These are phyloP conservation scores for Ailanthus altissimus DNA, from an alignment of 345 rosid genomes.

Conservation along the genomic window DNA sequence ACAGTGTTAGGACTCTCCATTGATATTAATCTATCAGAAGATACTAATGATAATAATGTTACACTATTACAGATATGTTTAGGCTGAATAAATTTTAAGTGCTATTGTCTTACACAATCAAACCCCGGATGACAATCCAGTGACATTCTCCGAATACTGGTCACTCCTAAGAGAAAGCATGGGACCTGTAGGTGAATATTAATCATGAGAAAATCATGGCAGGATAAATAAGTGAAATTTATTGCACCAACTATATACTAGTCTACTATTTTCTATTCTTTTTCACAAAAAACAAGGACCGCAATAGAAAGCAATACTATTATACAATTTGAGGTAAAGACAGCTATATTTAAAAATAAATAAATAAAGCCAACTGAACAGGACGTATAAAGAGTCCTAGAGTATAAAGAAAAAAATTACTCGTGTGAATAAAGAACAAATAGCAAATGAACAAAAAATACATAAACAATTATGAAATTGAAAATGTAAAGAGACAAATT, in stretches of 20 bases:
- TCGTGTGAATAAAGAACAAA: not conserved
- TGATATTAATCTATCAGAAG: not conserved
- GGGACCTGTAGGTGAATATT: slow-evolving; percentile 55
- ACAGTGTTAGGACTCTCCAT: slow-evolving; percentile 4
- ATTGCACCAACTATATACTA: not conserved
- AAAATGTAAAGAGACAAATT: not conserved
- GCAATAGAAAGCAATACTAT: not conserved
- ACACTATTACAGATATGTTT: not conserved
- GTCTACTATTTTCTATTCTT: not conserved
- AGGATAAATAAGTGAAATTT: slow-evolving; percentile 20
- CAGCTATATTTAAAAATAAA: not conserved
- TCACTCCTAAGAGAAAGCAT: slow-evolving; percentile 78
- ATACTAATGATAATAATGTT: not conserved
- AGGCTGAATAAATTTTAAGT: slow-evolving; percentile 1
- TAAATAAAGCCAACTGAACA: not conserved
- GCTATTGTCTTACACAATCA: slow-evolving; percentile 60
- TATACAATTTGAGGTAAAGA: not conserved
- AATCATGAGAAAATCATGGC: slow-evolving; percentile 9
- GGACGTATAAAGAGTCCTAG: not conserved
- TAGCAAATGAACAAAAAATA: not conserved
- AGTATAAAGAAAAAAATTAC: not conserved
- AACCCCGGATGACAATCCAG: slow-evolving; percentile 81
- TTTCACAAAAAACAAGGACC: not conserved
- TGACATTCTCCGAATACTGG: slow-evolving; percentile 79
- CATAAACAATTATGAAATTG: not conserved